Conservation (phyloP, 169 alveolate genomes). For the Miamiensis avidus region DNA sequence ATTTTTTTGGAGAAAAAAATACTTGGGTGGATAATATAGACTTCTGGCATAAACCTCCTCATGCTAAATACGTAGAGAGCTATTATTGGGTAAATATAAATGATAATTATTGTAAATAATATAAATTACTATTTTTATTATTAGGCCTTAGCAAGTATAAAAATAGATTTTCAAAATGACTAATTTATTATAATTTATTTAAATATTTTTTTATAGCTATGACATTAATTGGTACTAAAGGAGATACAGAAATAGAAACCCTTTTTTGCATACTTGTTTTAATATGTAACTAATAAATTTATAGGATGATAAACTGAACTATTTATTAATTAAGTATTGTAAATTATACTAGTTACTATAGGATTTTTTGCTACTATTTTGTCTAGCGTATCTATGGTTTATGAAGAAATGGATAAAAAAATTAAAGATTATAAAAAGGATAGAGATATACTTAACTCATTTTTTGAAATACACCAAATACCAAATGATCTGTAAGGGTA, state of each 20-base stretch:
- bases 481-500: background rate
- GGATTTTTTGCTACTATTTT: background rate
- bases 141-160: no score
- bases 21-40: background rate
- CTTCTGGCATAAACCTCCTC: background rate
- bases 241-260: background rate
- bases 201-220: background rate
- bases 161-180: no score
- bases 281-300: background rate
- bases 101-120: no score
- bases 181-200: no score
- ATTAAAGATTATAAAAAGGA: background rate
- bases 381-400: background rate
- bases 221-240: background rate
- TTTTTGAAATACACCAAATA: background rate
- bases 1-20: background rate
- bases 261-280: background rate
- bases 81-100: background rate
- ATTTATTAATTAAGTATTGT: no score
- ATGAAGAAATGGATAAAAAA: background rate
- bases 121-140: no score
- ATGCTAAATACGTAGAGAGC: background rate
- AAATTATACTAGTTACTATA: background rate
- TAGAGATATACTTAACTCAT: background rate
- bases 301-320: background rate